These are phyloP conservation scores for Haberlea rhodopensis DNA, from an alignment of 257 asterid species.

Conservation along the genomic window DNA sequence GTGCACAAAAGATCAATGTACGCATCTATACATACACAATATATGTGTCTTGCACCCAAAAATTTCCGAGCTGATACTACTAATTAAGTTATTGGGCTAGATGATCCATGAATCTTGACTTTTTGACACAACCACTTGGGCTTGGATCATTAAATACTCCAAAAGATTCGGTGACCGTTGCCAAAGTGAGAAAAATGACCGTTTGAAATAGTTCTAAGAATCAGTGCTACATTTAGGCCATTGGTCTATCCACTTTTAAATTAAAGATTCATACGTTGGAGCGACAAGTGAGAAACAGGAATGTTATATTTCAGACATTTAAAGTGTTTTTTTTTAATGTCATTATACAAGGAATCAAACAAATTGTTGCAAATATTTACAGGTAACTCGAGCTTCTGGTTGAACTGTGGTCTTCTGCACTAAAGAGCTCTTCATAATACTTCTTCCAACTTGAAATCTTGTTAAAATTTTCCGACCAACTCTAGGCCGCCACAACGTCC, in stretches of 20 bases:
- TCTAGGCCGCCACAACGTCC: conserved; percentile 84
- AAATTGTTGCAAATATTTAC: not conserved
- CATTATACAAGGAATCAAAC: not conserved
- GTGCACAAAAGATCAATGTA: too few relatives aligned
- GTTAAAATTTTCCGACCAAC: conserved; percentile 59
- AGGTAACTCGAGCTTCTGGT: not conserved
- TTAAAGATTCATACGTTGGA: not conserved
- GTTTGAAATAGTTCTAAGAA: not conserved
- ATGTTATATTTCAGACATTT: not conserved
- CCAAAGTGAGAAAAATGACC: too few relatives aligned
- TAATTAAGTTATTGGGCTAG: not conserved
- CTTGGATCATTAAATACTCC: not conserved
- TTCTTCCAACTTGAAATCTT: conserved; percentile 54
- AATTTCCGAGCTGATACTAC: too few relatives aligned
- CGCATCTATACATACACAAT: too few relatives aligned
- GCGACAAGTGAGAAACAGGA: not conserved
- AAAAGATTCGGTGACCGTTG: not conserved
- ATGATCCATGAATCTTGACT: not conserved
- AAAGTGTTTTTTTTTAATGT: not conserved
- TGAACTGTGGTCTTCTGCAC: conserved; percentile 42
- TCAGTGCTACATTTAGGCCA: not conserved
- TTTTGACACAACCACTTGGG: too few relatives aligned
- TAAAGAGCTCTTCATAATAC: conserved; percentile 47
- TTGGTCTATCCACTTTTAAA: not conserved
- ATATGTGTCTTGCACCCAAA: too few relatives aligned